phyloP scores from a whole-genome alignment of 2,329 filamentous ascomycete genomes.

The Fusarium concolor region DNA sequence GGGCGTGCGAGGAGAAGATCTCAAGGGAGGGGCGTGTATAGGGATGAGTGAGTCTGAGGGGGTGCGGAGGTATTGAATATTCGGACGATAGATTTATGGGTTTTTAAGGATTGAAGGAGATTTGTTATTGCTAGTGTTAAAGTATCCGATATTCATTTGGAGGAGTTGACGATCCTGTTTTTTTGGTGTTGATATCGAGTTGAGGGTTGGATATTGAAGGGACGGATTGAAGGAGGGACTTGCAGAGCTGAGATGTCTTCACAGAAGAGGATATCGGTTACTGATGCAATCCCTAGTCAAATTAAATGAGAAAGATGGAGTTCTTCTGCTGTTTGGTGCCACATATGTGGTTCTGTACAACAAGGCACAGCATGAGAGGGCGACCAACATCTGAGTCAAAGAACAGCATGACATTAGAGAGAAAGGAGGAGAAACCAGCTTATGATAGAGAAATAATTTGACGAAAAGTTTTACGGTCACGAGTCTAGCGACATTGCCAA shows the following conservation, averaged over 20 bases:
- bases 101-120: slow-evolving; percentile 11
- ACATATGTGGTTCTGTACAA: slow-evolving; percentile 22
- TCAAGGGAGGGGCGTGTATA: slow-evolving; percentile 35
- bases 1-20: slow-evolving; percentile 10
- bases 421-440: background rate
- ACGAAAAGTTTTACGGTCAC: background rate
- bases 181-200: slow-evolving; percentile 8
- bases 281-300: slow-evolving; percentile 11
- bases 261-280: slow-evolving; percentile 1
- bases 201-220: slow-evolving; percentile 20
- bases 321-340: slow-evolving; percentile 23
- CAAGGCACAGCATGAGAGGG: slow-evolving; percentile 6
- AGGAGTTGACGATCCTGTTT: slow-evolving; percentile 17
- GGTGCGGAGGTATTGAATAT: slow-evolving; percentile 39
- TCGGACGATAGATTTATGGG: slow-evolving; percentile 35
- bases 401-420: background rate
- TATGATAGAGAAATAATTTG: background rate
- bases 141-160: slow-evolving; percentile 15
- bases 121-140: slow-evolving; percentile 12
- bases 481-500: background rate
- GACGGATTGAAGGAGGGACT: background rate
- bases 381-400: background rate
- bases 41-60: slow-evolving; percentile 25
- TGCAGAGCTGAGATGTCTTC: background rate
- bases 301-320: slow-evolving; percentile 7